A percentile compares a stretch with the other conserved stretches of the same genome.
phyloP scores from a whole-genome alignment of 2,329 filamentous ascomycete species.

The Clarireedia paspali region DNA sequence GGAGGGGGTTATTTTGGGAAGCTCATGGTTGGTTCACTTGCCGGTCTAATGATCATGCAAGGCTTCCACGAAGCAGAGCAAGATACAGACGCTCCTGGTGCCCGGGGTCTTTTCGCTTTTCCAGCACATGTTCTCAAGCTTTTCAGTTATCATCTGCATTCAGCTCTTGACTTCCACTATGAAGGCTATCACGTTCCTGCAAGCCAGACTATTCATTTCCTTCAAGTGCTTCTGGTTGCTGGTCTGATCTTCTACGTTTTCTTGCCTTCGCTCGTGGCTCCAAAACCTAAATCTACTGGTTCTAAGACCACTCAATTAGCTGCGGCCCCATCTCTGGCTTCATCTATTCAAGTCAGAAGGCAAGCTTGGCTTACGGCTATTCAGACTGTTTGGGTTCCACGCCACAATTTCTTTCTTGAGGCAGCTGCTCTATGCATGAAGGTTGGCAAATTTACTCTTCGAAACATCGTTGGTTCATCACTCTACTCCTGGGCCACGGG shows the following conservation, averaged over 20 bases:
- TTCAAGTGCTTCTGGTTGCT: slow-evolving; percentile 46
- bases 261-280: slow-evolving; percentile 44
- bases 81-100: slow-evolving; percentile 54
- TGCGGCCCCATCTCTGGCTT: slow-evolving; percentile 64
- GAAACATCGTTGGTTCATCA: slow-evolving; percentile 68
- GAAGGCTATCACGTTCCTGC: slow-evolving; percentile 45
- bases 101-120: slow-evolving; percentile 58
- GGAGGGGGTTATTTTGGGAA: slow-evolving; percentile 58
- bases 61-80: slow-evolving; percentile 59
- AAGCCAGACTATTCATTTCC: slow-evolving; percentile 39
- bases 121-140: slow-evolving; percentile 51
- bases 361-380: slow-evolving; percentile 91
- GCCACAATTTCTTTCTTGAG: slow-evolving; percentile 79
- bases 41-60: slow-evolving; percentile 86
- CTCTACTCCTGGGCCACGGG: slow-evolving; percentile 75
- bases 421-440: slow-evolving; percentile 74
- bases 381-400: slow-evolving; percentile 85
- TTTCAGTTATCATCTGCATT: slow-evolving; percentile 38
- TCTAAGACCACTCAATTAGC: slow-evolving; percentile 41
- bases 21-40: slow-evolving; percentile 81
- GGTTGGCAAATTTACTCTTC: slow-evolving; percentile 71
- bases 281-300: slow-evolving; percentile 38
- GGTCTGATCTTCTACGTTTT: slow-evolving; percentile 48
- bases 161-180: slow-evolving; percentile 37
- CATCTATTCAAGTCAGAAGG: slow-evolving; percentile 75